Conservation (phyloP, 805 yeast genomes). For the Candida maltosa region DNA sequence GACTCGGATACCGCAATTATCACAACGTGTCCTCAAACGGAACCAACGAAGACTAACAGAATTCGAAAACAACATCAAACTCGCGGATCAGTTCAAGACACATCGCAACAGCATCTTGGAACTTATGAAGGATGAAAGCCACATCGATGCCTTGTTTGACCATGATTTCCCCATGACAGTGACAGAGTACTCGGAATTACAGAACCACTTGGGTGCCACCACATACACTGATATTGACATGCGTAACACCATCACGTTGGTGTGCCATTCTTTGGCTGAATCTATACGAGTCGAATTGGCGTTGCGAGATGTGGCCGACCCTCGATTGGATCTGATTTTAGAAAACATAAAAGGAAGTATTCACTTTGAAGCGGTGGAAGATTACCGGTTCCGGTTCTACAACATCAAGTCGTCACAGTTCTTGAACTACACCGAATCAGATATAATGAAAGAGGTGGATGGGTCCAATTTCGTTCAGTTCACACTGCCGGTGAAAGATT, state of each 20-base stretch:
- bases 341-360: slow-evolving; percentile 12
- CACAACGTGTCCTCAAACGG: not conserved
- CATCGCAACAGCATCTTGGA: slow-evolving; percentile 6
- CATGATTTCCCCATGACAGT: not conserved
- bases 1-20: no score
- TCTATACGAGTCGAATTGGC: slow-evolving; percentile 28
- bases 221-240: slow-evolving; percentile 16
- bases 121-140: slow-evolving; percentile 1
- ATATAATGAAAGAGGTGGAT: slow-evolving; percentile 18
- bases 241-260: slow-evolving; percentile 18
- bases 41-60: slow-evolving; percentile 3
- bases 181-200: slow-evolving; percentile 1
- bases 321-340: slow-evolving; percentile 16
- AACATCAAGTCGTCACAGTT: slow-evolving; percentile 28
- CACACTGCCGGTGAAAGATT: slow-evolving; percentile 10
- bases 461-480: slow-evolving; percentile 10
- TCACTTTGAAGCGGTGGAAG: slow-evolving; percentile 20
- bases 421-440: slow-evolving; percentile 30
- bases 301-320: slow-evolving; percentile 11
- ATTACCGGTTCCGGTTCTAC: slow-evolving; percentile 20
- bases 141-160: slow-evolving; percentile 1
- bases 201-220: not conserved
- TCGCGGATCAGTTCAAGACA: slow-evolving; percentile 2
- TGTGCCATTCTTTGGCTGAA: slow-evolving; percentile 21
- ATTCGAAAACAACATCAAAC: slow-evolving; percentile 3